Evolutionary conservation across 2,329 filamentous ascomycete genomes (phyloP).

Genomic region (Aureobasidium sp.): DNA sequence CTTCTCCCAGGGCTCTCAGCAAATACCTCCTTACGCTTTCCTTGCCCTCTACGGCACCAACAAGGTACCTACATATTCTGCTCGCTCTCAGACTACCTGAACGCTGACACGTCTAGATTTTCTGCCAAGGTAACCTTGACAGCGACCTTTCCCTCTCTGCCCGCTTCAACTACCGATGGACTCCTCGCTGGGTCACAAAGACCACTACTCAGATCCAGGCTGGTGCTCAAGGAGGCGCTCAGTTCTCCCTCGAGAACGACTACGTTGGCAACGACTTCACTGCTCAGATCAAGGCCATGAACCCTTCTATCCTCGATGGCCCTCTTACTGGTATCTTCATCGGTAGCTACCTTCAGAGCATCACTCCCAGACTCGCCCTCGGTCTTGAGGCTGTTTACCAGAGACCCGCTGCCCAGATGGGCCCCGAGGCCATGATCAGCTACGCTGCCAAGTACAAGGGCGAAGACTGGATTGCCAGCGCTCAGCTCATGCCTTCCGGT

Average conservation of each 20-base stretch:
- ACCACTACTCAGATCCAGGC: conserved; percentile 70
- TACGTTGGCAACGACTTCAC: conserved; percentile 92
- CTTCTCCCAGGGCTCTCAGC: conserved; percentile 84
- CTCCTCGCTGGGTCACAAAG: conserved; percentile 71
- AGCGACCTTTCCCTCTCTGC: conserved; percentile 82
- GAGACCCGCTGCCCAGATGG: conserved; percentile 70
- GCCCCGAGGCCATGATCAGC: conserved; percentile 82
- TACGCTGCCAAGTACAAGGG: conserved; percentile 90
- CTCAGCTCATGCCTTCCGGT: conserved; percentile 81
- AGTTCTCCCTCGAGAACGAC: conserved; percentile 91
- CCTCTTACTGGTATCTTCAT: conserved; percentile 92
- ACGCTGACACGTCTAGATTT: conserved; percentile 52
- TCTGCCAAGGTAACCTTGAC: conserved; percentile 91
- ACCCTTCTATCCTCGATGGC: conserved; percentile 89
- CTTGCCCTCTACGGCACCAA: conserved; percentile 87
- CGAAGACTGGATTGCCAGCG: conserved; percentile 84
- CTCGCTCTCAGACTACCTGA: no score
- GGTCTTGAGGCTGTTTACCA: conserved; percentile 94
- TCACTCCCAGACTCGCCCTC: conserved; percentile 78
- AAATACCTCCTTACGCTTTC: conserved; percentile 89
- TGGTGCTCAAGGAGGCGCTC: conserved; percentile 61
- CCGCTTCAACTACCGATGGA: conserved; percentile 91
- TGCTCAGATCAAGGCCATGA: conserved; percentile 84
- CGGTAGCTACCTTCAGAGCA: conserved; percentile 86
- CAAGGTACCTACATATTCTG: conserved; percentile 50